These are phyloP conservation scores for Starmerella riodocensis DNA, from an alignment of 805 yeast species.

Conservation along the genomic window DNA sequence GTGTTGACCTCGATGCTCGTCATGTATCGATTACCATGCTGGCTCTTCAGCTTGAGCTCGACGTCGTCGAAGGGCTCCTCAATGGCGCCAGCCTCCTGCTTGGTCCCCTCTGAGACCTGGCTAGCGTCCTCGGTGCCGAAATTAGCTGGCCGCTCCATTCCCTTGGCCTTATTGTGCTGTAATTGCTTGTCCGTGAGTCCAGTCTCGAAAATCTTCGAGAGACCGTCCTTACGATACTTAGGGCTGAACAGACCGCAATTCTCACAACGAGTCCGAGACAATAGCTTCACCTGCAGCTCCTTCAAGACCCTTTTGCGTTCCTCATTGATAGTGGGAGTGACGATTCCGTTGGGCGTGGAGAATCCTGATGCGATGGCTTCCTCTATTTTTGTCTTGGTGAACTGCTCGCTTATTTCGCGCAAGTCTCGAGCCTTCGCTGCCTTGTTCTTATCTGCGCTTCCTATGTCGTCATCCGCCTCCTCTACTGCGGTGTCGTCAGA, in stretches of 20 bases:
- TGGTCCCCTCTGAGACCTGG: too few relatives aligned
- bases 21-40: slow-evolving; percentile 70
- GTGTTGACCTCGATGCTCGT: slow-evolving; percentile 78
- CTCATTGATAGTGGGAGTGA: slow-evolving; percentile 74
- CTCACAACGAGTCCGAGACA: slow-evolving; percentile 78
- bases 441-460: slow-evolving; percentile 32
- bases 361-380: slow-evolving; percentile 66
- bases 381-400: slow-evolving; percentile 56
- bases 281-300: slow-evolving; percentile 59
- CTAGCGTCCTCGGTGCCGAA: slow-evolving; percentile 22
- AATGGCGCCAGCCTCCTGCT: slow-evolving; percentile 27
- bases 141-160: slow-evolving; percentile 54
- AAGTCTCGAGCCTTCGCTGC: slow-evolving; percentile 32
- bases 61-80: slow-evolving; percentile 28
- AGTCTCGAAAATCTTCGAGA: slow-evolving; percentile 79
- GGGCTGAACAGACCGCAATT: slow-evolving; percentile 96
- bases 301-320: slow-evolving; percentile 65
- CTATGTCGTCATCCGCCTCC: slow-evolving; percentile 19
- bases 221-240: slow-evolving; percentile 86
- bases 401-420: slow-evolving; percentile 48
- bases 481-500: slow-evolving; percentile 23
- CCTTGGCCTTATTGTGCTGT: slow-evolving; percentile 65
- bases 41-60: slow-evolving; percentile 33
- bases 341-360: slow-evolving; percentile 50
- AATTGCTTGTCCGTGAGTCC: slow-evolving; percentile 71